Evolutionary conservation across 345 rosid genomes (phyloP), one percentile per base, ranked within the genome.

Genomic region (Euphorbia pulcherrima): DNA sequence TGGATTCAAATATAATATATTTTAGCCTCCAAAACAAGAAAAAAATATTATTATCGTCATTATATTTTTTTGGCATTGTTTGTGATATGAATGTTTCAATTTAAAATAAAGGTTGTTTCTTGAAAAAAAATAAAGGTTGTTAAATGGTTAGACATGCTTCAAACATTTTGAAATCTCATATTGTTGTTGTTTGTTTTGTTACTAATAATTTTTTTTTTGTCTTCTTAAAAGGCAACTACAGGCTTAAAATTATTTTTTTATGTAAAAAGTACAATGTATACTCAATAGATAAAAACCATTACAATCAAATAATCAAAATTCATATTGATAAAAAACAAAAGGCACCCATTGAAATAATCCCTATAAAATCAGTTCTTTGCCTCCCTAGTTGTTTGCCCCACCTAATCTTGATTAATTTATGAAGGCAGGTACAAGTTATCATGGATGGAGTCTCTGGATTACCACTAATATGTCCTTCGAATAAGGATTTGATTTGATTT

Each of bases 1-100:
- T 48, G 33, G 46, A 61, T 24, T 60, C 33, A 64, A 47, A 33
- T 18, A 12, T 24, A 48, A 67, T 40, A 24, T 53, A 55, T 54
- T n/a, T n/a, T 55, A 27, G 64, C 71, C 28, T 20, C 64, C 27
- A 56, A 56, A 68, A 57, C 20, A 8, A 56, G 18, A 64, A 54
- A 67, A 17, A 26, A 53, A 37, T 20, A 68, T 4, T 56, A 26
- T 56, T 41, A 59, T 59, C 53, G 47, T 60, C 48, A 48, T 35
- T 33, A 58, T 44, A 55, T 54, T 44, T 40, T 60, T 68, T 23
- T 59, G 55, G 12, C 33, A 29, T 57, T 52, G 21, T n/a, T 60
- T 67, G 5, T 56, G 62, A 68, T 11, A n/a, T 10, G 47, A 20
- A 62, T 3, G 8, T 56, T 54, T 26, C 18, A 27, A 57, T n/a